Evolutionary conservation across 768 basidiomycete genomes (phyloP).

Genomic region (Coprinopsis cinerea): DNA sequence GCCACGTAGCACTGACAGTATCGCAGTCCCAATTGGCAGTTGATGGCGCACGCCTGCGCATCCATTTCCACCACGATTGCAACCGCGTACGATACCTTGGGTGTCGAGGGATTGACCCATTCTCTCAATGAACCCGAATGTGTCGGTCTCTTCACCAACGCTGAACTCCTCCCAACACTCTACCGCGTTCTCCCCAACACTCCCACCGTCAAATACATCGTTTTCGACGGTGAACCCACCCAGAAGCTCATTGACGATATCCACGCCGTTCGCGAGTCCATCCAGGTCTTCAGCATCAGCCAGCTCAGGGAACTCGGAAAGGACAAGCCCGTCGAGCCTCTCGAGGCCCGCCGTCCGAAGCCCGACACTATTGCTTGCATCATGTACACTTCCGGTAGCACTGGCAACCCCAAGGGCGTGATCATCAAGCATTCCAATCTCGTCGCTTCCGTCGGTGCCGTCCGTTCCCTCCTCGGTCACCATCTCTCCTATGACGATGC

Average conservation of each 20-base stretch:
- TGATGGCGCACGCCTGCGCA: constrained; percentile 77
- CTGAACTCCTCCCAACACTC: constrained; percentile 79
- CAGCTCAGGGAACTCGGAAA: constrained; percentile 69
- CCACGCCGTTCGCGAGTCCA: constrained; percentile 42
- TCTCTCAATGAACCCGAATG: constrained; percentile 83
- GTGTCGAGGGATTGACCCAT: constrained; percentile 81
- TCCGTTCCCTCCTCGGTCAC: constrained; percentile 65
- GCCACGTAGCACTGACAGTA: background rate
- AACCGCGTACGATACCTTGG: constrained; percentile 95
- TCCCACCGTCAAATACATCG: constrained; percentile 68
- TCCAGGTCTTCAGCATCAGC: constrained; percentile 61
- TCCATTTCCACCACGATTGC: constrained; percentile 78
- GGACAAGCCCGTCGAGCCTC: constrained; percentile 42
- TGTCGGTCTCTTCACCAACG: constrained; percentile 85
- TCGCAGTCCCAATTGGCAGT: constrained; percentile 64
- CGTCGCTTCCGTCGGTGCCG: constrained; percentile 80
- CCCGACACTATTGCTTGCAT: constrained; percentile 42
- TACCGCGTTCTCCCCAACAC: constrained; percentile 65
- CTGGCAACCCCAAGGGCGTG: constrained; percentile 93
- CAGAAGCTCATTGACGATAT: constrained; percentile 54
- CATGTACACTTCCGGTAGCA: constrained; percentile 81
- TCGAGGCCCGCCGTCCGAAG: constrained; percentile 43
- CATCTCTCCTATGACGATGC: constrained; percentile 54
- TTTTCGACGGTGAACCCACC: constrained; percentile 77
- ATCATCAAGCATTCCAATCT: constrained; percentile 84